These are phyloP conservation scores for Alternaria triticimaculans DNA, from an alignment of 2,329 filamentous ascomycete species.

Conservation along the genomic window DNA sequence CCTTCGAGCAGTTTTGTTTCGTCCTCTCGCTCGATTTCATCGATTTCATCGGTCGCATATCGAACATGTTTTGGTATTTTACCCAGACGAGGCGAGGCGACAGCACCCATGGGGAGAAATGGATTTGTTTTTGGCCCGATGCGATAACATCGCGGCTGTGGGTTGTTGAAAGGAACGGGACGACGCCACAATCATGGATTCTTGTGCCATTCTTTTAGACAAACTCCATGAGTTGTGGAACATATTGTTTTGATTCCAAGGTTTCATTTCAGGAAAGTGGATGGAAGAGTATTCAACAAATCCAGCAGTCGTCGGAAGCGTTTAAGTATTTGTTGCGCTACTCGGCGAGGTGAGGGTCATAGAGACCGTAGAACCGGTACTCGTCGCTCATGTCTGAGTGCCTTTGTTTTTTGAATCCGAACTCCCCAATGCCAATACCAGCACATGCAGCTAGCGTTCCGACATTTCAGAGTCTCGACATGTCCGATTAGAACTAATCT, in stretches of 20 bases:
- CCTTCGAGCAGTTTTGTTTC: not conserved
- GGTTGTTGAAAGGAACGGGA: too few relatives aligned
- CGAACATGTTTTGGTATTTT: not conserved
- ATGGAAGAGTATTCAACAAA: not conserved
- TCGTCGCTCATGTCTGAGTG: not conserved
- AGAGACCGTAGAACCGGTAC: not conserved
- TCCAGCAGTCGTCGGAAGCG: not conserved
- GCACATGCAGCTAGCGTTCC: not conserved
- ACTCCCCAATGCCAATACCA: not conserved
- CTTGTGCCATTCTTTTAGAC: not conserved
- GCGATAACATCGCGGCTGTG: too few relatives aligned
- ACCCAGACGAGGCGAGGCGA: not conserved
- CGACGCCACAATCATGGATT: too few relatives aligned
- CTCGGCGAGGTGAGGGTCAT: not conserved
- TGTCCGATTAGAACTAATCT: not conserved
- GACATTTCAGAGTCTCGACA: not conserved
- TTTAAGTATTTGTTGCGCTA: not conserved
- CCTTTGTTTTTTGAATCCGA: not conserved
- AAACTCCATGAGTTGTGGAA: not conserved
- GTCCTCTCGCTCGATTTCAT: not conserved
- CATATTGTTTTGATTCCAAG: too few relatives aligned
- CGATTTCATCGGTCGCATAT: not conserved
- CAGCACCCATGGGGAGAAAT: too few relatives aligned
- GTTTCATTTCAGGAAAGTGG: too few relatives aligned
- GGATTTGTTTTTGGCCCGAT: too few relatives aligned